A percentile compares a stretch with the other conserved stretches of the same genome.
Conservation (phyloP, 192 early-diverging fungal species). For the Backusella psychrophila region DNA sequence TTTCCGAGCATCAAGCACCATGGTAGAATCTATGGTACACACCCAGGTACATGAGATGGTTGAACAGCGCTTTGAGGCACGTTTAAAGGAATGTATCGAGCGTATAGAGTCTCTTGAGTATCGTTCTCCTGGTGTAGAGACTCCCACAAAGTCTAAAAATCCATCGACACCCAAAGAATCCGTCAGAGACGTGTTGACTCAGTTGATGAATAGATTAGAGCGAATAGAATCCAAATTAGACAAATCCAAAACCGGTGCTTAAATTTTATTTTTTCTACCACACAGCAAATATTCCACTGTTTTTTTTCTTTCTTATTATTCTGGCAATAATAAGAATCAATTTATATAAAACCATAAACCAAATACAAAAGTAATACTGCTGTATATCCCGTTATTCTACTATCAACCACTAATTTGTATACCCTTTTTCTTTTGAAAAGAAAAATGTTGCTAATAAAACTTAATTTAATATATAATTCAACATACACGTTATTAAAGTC, state of each 20-base stretch:
- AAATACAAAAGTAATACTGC: not conserved
- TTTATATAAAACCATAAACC: not conserved
- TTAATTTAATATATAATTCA: not conserved
- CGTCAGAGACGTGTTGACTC: not conserved
- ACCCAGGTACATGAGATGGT: constrained; percentile 61
- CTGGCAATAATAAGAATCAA: not conserved
- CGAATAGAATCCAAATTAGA: constrained; percentile 20
- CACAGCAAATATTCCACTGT: not conserved
- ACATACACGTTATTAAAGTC: not conserved
- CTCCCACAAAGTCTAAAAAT: not conserved
- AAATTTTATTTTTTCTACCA: not conserved
- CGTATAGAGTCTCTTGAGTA: constrained; percentile 12
- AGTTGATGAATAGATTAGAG: constrained; percentile 16
- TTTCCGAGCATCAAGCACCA: constrained; percentile 62
- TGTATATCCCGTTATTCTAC: not conserved
- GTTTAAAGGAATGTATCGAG: constrained; percentile 29
- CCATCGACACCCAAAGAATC: not conserved
- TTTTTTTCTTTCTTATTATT: not conserved
- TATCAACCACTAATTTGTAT: not conserved
- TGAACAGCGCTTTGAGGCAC: constrained; percentile 41
- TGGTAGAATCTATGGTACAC: constrained; percentile 77
- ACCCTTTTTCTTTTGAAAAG: constrained; percentile 1
- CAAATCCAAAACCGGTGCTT: constrained; percentile 3
- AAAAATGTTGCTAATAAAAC: constrained; percentile 7
- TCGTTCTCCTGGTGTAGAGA: not conserved